Base-by-base conservation (phyloP, 1,139 yeast genomes). In the Hyphopichia khmerensis region DNA sequence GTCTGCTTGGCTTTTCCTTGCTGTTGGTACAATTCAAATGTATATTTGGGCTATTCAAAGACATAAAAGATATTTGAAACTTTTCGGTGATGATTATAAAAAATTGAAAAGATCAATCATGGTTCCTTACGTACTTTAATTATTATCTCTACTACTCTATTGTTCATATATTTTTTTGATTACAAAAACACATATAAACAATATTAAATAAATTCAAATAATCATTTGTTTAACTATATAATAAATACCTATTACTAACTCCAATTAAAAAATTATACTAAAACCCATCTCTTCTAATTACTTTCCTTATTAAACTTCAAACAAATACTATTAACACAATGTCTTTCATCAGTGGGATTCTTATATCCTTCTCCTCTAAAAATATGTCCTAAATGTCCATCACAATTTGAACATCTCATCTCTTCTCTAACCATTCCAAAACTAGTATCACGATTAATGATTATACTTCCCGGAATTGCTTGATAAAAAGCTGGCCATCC, bases 401-500 rank as follows among this genome's bases (percentile, higher is more conserved):
- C 96, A 60, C 99, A 93, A n/a, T 75, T 74, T 15, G 82, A 69
- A 59, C 99, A 93, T 48, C 86, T 75, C 84, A 91, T 90, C 62
- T 93, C 99, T 13, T 82, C 87, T 48, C 99, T 74, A 15, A 69
- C 72, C 91, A 84, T 88, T 0, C 98, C 98, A 43, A 67, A 66
- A 9, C 83, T 63, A 0, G 44, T 54, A 62, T 93, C 99, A 23
- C 71, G 75, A 48, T 75, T 65, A 13, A 85, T 71, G 26, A 65
- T 75, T 37, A 93, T 73, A 1, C 96, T 75, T 0, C 90, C 91
- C 0, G 96, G 95, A 40, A 91, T 69, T 4, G 96, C 96, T 44
- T 87, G 85, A 60, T 84, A 91, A 64, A 93, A 93, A 0, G 97
- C 90, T 0, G 99, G 99, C 99, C 99, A 93, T 2, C 99, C 99